A percentile compares a stretch with the other conserved stretches of the same genome.
Evolutionary conservation across 805 yeast genomes (phyloP).

Genomic region (Metschnikowia drakensbergensis): DNA sequence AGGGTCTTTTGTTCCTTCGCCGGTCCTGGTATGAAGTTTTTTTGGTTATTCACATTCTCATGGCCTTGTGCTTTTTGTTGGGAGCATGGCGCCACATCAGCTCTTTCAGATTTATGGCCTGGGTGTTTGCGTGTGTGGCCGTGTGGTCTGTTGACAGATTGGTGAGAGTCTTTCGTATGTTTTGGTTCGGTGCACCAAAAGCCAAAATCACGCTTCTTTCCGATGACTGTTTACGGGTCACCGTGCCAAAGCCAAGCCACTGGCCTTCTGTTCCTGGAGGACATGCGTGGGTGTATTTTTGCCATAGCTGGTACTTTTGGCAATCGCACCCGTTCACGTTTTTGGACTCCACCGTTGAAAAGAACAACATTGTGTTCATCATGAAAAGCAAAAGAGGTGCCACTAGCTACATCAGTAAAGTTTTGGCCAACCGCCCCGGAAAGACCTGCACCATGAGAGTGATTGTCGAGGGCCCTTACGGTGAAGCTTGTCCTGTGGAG

Average conservation of each 20-base stretch:
- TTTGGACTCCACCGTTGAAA: slow-evolving; percentile 18
- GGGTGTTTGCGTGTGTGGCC: slow-evolving; percentile 14
- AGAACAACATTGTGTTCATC: slow-evolving; percentile 27
- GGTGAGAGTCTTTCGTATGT: slow-evolving; percentile 26
- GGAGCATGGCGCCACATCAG: slow-evolving; percentile 17
- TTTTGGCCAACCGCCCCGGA: slow-evolving; percentile 29
- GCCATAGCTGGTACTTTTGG: slow-evolving; percentile 35
- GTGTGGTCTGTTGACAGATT: slow-evolving; percentile 37
- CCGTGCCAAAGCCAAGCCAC: slow-evolving; percentile 32
- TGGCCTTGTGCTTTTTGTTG: slow-evolving; percentile 15
- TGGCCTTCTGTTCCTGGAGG: slow-evolving; percentile 41
- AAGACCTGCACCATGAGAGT: slow-evolving; percentile 29
- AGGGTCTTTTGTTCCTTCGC: slow-evolving; percentile 16
- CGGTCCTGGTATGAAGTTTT: slow-evolving; percentile 17
- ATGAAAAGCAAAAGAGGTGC: slow-evolving; percentile 39
- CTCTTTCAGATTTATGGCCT: slow-evolving; percentile 12
- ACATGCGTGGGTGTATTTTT: slow-evolving; percentile 38
- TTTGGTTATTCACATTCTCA: slow-evolving; percentile 16
- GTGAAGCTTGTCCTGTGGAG: slow-evolving; percentile 46
- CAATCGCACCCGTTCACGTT: slow-evolving; percentile 44
- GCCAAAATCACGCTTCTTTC: slow-evolving; percentile 29
- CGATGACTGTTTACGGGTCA: slow-evolving; percentile 36
- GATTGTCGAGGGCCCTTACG: slow-evolving; percentile 68
- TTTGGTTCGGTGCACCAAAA: slow-evolving; percentile 33
- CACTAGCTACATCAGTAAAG: slow-evolving; percentile 30